Base-by-base conservation (phyloP, 495 filamentous ascomycete species). In the Neurospora sp. region DNA sequence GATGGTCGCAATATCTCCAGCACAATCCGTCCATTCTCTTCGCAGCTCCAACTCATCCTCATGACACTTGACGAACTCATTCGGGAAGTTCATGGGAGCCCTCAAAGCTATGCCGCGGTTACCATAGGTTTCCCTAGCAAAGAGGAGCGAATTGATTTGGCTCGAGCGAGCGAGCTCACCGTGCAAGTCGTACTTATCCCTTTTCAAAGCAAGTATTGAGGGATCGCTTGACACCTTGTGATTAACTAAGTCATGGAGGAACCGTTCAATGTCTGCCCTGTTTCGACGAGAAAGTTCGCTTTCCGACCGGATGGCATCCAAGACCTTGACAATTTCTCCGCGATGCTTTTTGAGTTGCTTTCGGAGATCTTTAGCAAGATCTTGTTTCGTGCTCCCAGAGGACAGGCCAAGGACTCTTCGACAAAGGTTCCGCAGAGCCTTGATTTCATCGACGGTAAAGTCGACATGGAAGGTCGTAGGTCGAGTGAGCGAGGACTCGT, bases 1-100 rank as follows among this genome's bases (percentile, higher is more conserved):
- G 14, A 89, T 81, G 31, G 85, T 87, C 61, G 83, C 80, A 22
- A 92, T 88, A 76, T 91, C 89, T 8, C 89, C 87, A 40, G 87
- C 89, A 40, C 85, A 87, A 44, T 87, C 83, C 1, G 83, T 84
- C 84, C 85, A 88, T 71, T 87, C 84, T 0, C 81, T 78, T 59
- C 80, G 78, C 10, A 81, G 79, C 40, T 82, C 79, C 16, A 88
- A 48, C 8, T 76, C 75, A 69, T 88, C 86, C 73, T 87, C 87
- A 3, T 80, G 73, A 35, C 77, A 80, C 40, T 77, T 83, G n/a
- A 70, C 77, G 31, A 85, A 79, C 70, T 82, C 78, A 9, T 80
- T 82, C 10, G 69, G 76, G 45, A 87, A 85, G 70, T 84, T 82
- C 8, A 74, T 70, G 9, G 76, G 79, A 8, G 72, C 69, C 27